A percentile compares a stretch with the other conserved stretches of the same genome.
Conservation (phyloP, 768 basidiomycete species). For the Amanita jacksonii region DNA sequence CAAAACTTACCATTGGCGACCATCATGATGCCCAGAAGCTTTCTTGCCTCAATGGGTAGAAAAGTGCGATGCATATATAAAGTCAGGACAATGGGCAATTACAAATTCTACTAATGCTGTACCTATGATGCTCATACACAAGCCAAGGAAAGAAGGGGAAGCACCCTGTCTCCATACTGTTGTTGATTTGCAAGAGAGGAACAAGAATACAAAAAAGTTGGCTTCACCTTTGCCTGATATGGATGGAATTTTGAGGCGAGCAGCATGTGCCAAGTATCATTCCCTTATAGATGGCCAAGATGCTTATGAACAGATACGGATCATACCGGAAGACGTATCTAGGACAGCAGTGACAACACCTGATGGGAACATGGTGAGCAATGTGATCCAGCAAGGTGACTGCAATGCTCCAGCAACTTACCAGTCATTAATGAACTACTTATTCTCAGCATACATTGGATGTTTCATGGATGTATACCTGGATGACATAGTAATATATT, state of each 20-base stretch:
- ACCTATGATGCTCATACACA: slow-evolving; percentile 24
- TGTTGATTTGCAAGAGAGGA: slow-evolving; percentile 25
- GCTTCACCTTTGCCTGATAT: slow-evolving; percentile 31
- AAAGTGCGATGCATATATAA: slow-evolving; percentile 21
- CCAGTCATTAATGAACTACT: slow-evolving; percentile 24
- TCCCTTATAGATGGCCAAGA: slow-evolving; percentile 28
- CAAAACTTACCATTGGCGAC: slow-evolving; percentile 23
- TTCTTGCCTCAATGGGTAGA: slow-evolving; percentile 20
- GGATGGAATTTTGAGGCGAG: slow-evolving; percentile 25
- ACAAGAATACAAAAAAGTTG: slow-evolving; percentile 28
- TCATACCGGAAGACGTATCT: slow-evolving; percentile 16
- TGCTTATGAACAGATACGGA: slow-evolving; percentile 28
- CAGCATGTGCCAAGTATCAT: slow-evolving; percentile 19
- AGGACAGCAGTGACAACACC: slow-evolving; percentile 15
- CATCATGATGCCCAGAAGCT: slow-evolving; percentile 28
- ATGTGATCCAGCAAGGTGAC: slow-evolving; percentile 16
- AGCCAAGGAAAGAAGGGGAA: slow-evolving; percentile 15
- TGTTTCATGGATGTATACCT: slow-evolving; percentile 23
- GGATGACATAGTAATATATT: slow-evolving; percentile 27
- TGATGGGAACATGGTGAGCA: slow-evolving; percentile 20
- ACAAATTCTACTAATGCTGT: slow-evolving; percentile 22
- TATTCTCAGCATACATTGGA: slow-evolving; percentile 23
- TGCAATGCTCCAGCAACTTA: slow-evolving; percentile 17
- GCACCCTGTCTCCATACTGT: slow-evolving; percentile 22
- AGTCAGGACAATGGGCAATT: slow-evolving; percentile 21